These are phyloP conservation scores for Astragalus glycyphyllos DNA, from an alignment of 306 rosid genomes.

Conservation along the genomic window DNA sequence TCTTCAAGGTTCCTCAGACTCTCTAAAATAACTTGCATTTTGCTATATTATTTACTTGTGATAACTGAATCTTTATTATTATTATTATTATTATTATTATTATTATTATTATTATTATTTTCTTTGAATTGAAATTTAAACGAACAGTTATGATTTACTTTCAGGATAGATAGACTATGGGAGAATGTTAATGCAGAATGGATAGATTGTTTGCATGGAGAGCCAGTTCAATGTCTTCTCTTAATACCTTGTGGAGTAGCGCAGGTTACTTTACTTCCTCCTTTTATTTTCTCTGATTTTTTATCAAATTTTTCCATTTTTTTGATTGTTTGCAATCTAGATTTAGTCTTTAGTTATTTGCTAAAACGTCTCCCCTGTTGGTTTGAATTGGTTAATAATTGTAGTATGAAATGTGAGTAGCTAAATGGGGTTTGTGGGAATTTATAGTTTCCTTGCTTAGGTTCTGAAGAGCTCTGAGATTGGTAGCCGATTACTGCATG, in stretches of 20 bases:
- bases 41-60: neutral
- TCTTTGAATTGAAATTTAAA: neutral
- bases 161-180: constrained; percentile 83
- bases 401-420: constrained; percentile 4
- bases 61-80: neutral
- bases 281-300: neutral
- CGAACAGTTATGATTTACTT: constrained; percentile 26
- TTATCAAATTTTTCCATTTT: neutral
- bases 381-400: constrained; percentile 9
- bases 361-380: constrained; percentile 5
- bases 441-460: neutral
- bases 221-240: constrained; percentile 67
- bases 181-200: constrained; percentile 75
- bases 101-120: too few relatives aligned
- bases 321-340: neutral
- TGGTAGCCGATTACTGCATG: neutral
- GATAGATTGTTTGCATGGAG: constrained; percentile 75
- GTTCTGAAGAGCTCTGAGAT: neutral
- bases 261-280: constrained; percentile 54
- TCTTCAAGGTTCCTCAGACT: constrained; percentile 61
- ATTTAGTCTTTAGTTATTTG: neutral
- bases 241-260: constrained; percentile 77
- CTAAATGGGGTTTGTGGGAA: neutral
- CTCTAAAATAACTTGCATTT: too few relatives aligned
- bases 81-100: too few relatives aligned